A percentile compares a stretch with the other conserved stretches of the same genome.
Evolutionary conservation across 192 early-diverging fungal genomes (phyloP).

Genomic region (Obelidium mucronatum): DNA sequence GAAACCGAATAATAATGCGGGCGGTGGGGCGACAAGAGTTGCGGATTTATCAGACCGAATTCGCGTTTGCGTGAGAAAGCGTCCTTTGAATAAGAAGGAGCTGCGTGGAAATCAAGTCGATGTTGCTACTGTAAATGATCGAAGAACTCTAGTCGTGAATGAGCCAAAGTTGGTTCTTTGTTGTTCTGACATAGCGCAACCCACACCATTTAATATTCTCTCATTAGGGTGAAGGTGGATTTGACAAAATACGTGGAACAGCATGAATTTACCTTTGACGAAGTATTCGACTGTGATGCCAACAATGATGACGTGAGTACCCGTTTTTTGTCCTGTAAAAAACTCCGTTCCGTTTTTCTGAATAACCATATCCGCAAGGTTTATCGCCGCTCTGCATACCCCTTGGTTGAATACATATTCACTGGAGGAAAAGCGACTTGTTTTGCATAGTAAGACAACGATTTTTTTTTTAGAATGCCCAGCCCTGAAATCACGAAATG

Average conservation of each 20-base stretch:
- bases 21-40: background rate
- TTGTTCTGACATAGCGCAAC: background rate
- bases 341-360: background rate
- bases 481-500: background rate
- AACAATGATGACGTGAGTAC: slow-evolving; percentile 77
- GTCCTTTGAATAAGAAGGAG: slow-evolving; percentile 92
- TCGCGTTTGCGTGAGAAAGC: slow-evolving; percentile 95
- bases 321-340: background rate
- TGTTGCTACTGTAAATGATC: slow-evolving; percentile 71
- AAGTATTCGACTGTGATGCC: slow-evolving; percentile 87
- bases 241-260: slow-evolving; percentile 95
- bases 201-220: background rate
- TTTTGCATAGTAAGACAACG: slow-evolving; percentile 98
- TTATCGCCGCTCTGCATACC: slow-evolving; percentile 90
- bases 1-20: background rate
- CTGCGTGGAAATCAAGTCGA: slow-evolving; percentile 82
- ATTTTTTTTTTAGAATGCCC: slow-evolving; percentile 1
- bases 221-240: slow-evolving; percentile 84
- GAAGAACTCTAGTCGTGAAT: slow-evolving; percentile 81
- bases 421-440: slow-evolving; percentile 96
- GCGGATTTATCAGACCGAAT: slow-evolving; percentile 82
- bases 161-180: slow-evolving; percentile 83
- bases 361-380: slow-evolving; percentile 51
- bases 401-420: slow-evolving; percentile 95
- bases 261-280: slow-evolving; percentile 95